phyloP scores from a whole-genome alignment of 129 eudicot genomes.

The Scalesia atractyloides region DNA sequence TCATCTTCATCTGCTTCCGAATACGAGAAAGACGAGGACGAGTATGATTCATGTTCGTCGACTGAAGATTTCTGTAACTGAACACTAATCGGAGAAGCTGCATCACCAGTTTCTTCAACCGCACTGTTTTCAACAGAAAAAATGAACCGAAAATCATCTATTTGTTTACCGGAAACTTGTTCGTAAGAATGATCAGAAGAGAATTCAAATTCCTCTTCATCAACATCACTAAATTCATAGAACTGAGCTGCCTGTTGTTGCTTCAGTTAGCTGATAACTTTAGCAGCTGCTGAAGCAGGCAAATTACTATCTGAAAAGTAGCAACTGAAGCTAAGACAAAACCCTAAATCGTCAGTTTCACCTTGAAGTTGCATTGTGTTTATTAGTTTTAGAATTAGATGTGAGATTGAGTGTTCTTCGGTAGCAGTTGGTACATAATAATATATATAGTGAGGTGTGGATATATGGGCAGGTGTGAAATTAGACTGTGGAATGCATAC shows the following conservation, averaged over 20 bases:
- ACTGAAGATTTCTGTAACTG: slow-evolving; percentile 34
- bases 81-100: background rate
- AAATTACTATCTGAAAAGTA: slow-evolving; percentile 29
- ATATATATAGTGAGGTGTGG: too few relatives aligned
- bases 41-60: slow-evolving; percentile 18
- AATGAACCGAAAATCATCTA: too few relatives aligned
- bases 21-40: slow-evolving; percentile 46
- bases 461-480: too few relatives aligned
- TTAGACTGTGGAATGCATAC: too few relatives aligned
- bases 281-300: slow-evolving; percentile 35
- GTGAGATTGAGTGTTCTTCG: too few relatives aligned
- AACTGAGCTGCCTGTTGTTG: background rate
- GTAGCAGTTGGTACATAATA: too few relatives aligned
- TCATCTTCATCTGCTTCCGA: slow-evolving; percentile 58
- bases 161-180: slow-evolving; percentile 20
- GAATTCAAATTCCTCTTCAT: slow-evolving; percentile 46
- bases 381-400: too few relatives aligned
- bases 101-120: background rate
- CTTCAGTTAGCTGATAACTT: slow-evolving; percentile 25
- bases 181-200: slow-evolving; percentile 20
- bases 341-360: background rate
- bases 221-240: background rate
- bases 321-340: slow-evolving; percentile 45
- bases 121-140: background rate
- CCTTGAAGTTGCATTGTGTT: background rate